Evolutionary conservation across 345 rosid genomes (phyloP).

Genomic region (Erucastrum elatum): DNA sequence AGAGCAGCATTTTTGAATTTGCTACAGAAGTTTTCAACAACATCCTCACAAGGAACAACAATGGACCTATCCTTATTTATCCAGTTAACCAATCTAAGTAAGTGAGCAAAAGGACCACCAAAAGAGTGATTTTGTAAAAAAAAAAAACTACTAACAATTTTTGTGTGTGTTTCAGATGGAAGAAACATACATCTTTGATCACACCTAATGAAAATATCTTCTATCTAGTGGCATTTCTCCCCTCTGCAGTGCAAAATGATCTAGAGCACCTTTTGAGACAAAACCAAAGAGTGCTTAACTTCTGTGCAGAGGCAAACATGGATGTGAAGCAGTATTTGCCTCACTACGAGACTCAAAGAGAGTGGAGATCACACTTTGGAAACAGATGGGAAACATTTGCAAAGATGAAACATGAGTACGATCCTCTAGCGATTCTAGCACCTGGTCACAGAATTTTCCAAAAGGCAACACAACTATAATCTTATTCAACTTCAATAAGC

Average conservation of each 20-base stretch:
- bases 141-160: not conserved
- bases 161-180: conserved; percentile 64
- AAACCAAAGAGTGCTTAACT: conserved; percentile 58
- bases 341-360: conserved; percentile 59
- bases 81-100: conserved; percentile 86
- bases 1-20: conserved; percentile 57
- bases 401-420: conserved; percentile 62
- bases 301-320: conserved; percentile 45
- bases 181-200: conserved; percentile 63
- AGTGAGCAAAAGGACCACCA: not conserved
- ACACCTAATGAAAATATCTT: conserved; percentile 78
- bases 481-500: conserved; percentile 22
- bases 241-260: conserved; percentile 70
- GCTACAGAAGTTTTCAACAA: conserved; percentile 65
- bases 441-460: conserved; percentile 86
- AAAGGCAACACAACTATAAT: conserved; percentile 41
- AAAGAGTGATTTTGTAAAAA: too few species aligned
- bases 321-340: conserved; percentile 78
- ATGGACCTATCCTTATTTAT: conserved; percentile 90
- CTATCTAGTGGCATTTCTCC: conserved; percentile 75
- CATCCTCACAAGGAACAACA: conserved; percentile 61
- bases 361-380: conserved; percentile 84
- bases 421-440: conserved; percentile 79
- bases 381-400: conserved; percentile 65
- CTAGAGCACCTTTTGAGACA: conserved; percentile 56